A percentile compares a stretch with the other conserved stretches of the same genome.
Evolutionary conservation across 257 asterid genomes (phyloP).

Genomic region (Nicotiana tabacum): DNA sequence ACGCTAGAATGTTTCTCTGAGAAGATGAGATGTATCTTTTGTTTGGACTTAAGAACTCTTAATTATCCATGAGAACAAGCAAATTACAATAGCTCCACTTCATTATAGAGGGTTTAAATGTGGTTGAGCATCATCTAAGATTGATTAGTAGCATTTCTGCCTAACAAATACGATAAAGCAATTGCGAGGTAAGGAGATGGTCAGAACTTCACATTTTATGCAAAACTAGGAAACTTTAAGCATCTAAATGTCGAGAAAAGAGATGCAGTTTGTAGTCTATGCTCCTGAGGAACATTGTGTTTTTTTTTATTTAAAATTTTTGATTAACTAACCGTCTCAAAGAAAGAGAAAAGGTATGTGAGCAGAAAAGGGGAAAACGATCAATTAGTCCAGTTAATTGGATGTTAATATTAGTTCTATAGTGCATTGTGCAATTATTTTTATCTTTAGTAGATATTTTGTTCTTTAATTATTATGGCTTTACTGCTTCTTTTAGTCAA

Average conservation of each 20-base stretch:
- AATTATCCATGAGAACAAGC: neutral
- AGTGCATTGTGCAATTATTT: neutral
- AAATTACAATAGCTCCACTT: neutral
- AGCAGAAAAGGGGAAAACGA: neutral
- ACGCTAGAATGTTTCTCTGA: neutral
- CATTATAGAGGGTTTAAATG: neutral
- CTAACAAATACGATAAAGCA: neutral
- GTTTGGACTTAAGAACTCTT: neutral
- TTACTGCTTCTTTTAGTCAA: neutral
- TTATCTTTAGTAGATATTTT: neutral
- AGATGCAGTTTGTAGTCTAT: neutral
- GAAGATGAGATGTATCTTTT: neutral
- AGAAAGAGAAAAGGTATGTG: neutral
- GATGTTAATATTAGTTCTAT: neutral
- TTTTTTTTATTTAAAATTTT: neutral
- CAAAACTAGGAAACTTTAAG: neutral
- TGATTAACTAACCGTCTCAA: neutral
- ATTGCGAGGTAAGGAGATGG: neutral
- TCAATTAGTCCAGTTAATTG: neutral
- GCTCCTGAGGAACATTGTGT: neutral
- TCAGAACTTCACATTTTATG: neutral
- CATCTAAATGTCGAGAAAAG: neutral
- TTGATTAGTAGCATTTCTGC: neutral
- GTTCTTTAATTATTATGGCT: neutral
- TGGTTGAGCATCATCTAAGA: neutral